phyloP scores from a whole-genome alignment of 2,329 filamentous ascomycete species.

The Apiospora marii region DNA sequence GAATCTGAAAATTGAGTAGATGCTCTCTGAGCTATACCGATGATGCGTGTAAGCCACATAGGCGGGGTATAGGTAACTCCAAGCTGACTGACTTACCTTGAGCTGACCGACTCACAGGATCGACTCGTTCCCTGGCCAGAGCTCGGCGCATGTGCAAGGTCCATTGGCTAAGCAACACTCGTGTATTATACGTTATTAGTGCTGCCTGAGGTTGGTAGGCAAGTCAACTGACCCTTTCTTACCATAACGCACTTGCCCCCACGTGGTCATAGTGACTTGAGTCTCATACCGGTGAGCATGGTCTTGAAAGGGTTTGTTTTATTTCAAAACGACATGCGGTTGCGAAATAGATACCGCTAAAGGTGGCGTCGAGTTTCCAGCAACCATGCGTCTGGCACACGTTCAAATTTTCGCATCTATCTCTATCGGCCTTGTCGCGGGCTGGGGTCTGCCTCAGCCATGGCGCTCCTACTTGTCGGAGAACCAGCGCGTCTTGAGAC shows the following conservation, averaged over 20 bases:
- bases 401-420: neutral
- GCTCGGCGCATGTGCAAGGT: conserved; percentile 1
- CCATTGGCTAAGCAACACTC: neutral
- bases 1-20: neutral
- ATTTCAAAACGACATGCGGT: neutral
- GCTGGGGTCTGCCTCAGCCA: neutral
- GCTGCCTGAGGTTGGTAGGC: neutral
- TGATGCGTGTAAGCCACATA: neutral
- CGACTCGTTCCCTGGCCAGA: neutral
- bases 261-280: neutral
- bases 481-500: neutral
- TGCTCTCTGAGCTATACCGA: neutral
- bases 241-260: neutral
- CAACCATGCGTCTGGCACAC: conserved; percentile 7
- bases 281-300: neutral
- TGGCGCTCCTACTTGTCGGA: neutral
- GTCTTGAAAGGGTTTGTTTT: no score
- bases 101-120: neutral
- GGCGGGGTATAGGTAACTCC: neutral
- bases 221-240: neutral
- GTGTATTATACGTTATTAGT: neutral
- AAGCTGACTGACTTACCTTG: neutral
- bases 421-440: neutral
- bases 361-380: neutral
- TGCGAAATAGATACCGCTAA: neutral